phyloP scores from a whole-genome alignment of 371 early-diverging fungal genomes.

The Apophysomyces trapeziformis region DNA sequence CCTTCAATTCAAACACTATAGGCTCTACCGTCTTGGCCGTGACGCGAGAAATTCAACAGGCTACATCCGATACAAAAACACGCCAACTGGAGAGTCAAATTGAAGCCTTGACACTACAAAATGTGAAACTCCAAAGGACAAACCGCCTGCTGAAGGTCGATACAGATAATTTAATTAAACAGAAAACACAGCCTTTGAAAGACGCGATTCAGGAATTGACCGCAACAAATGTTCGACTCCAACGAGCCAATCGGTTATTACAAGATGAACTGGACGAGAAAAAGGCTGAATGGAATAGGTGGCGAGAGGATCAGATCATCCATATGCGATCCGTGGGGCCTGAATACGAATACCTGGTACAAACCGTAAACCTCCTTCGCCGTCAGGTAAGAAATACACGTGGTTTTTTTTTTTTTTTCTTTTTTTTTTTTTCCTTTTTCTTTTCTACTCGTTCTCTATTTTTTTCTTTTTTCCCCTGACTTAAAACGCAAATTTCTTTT shows the following conservation, averaged over 20 bases:
- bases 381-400: slow-evolving; percentile 33
- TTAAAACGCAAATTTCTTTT: not conserved
- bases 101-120: slow-evolving; percentile 43
- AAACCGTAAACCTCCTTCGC: slow-evolving; percentile 45
- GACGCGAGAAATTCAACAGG: slow-evolving; percentile 38
- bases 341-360: slow-evolving; percentile 48
- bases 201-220: slow-evolving; percentile 37
- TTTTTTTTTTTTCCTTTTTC: slow-evolving; percentile 5
- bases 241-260: slow-evolving; percentile 33
- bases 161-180: slow-evolving; percentile 47
- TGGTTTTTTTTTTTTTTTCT: not conserved
- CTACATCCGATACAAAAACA: slow-evolving; percentile 34
- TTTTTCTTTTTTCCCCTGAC: slow-evolving; percentile 1
- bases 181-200: slow-evolving; percentile 41
- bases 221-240: slow-evolving; percentile 38
- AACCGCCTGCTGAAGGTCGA: slow-evolving; percentile 46
- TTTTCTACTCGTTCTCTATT: not conserved
- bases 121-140: slow-evolving; percentile 44
- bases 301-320: slow-evolving; percentile 35
- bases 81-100: slow-evolving; percentile 41
- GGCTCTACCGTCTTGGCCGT: not conserved
- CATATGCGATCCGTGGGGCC: slow-evolving; percentile 44
- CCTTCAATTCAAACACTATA: not conserved
- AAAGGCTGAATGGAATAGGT: slow-evolving; percentile 23
- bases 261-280: slow-evolving; percentile 39